These are phyloP conservation scores for Avena eriantha DNA, from an alignment of 176 grass and related monocot species.

Conservation along the genomic window DNA sequence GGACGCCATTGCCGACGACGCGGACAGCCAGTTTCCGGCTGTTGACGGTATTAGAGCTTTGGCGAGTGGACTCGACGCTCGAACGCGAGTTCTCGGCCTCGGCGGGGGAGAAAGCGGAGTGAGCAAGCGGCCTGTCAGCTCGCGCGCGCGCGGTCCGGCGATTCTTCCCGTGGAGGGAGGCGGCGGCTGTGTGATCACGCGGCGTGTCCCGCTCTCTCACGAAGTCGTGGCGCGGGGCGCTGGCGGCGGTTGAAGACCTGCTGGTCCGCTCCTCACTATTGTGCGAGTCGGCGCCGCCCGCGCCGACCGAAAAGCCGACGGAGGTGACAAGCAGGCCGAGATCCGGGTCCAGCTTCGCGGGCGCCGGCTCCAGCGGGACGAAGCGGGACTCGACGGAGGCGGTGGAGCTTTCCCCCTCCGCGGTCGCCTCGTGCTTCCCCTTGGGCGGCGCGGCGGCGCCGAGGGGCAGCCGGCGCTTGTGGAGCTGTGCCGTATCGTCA, in stretches of 20 bases:
- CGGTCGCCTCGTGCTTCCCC: constrained; percentile 32
- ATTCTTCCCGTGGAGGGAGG: constrained; percentile 27
- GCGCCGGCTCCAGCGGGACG: constrained; percentile 17
- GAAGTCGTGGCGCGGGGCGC: constrained; percentile 45
- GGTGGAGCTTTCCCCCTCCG: constrained; percentile 56
- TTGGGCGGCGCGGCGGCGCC: constrained; percentile 20
- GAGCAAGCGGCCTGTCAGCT: background rate
- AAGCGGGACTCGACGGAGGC: constrained; percentile 67
- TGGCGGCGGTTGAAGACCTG: constrained; percentile 70
- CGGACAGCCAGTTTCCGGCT: background rate
- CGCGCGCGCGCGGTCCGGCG: constrained; percentile 23
- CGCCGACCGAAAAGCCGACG: constrained; percentile 62
- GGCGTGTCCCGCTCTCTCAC: constrained; percentile 45
- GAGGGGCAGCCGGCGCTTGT: constrained; percentile 57
- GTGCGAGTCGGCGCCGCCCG: constrained; percentile 60
- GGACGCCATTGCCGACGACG: constrained; percentile 40
- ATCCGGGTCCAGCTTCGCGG: constrained; percentile 39
- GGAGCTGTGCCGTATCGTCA: constrained; percentile 44
- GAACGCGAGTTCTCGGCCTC: constrained; percentile 52
- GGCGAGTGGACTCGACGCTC: constrained; percentile 53
- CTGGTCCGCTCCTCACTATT: constrained; percentile 73
- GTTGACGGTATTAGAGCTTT: constrained; percentile 25
- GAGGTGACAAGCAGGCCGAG: constrained; percentile 47
- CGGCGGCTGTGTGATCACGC: constrained; percentile 10
- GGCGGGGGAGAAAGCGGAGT: background rate